These are phyloP conservation scores for Flaveria linearis DNA, from an alignment of 129 eudicot species.

Conservation along the genomic window DNA sequence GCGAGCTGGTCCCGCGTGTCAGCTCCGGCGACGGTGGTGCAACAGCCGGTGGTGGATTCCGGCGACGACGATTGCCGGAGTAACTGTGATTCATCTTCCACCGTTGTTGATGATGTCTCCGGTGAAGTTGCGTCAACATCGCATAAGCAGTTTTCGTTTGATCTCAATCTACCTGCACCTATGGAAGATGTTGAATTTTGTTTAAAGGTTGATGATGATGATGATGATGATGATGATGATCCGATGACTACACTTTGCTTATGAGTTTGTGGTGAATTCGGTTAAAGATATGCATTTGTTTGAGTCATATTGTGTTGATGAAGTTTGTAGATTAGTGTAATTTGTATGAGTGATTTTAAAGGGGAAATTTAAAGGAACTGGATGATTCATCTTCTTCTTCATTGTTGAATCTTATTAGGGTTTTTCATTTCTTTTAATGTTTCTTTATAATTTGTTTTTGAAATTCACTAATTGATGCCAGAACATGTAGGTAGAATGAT, in stretches of 20 bases:
- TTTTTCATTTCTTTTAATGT: neutral
- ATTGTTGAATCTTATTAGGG: too few relatives aligned
- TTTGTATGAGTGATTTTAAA: neutral
- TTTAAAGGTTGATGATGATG: neutral
- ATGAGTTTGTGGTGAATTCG: conserved; percentile 16
- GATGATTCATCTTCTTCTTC: neutral
- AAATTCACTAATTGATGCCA: neutral
- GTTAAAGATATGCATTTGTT: neutral
- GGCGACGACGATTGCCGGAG: conserved; percentile 22
- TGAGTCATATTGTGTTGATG: neutral
- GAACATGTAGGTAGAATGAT: too few relatives aligned
- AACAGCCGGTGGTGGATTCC: neutral
- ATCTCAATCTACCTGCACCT: conserved; percentile 15
- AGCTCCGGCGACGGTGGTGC: neutral
- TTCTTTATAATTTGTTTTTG: neutral
- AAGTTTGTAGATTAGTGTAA: conserved; percentile 7
- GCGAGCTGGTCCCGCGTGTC: conserved; percentile 19
- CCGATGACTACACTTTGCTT: conserved; percentile 24
- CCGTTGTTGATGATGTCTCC: conserved; percentile 24
- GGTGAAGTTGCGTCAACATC: conserved; percentile 17
- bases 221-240: neutral
- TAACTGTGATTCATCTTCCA: conserved; percentile 29
- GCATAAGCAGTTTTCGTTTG: conserved; percentile 12
- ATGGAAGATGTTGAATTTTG: neutral
- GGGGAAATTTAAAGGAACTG: neutral